phyloP scores from a whole-genome alignment of 108 stramenopile genomes.

The Conticribra weissflogii region DNA sequence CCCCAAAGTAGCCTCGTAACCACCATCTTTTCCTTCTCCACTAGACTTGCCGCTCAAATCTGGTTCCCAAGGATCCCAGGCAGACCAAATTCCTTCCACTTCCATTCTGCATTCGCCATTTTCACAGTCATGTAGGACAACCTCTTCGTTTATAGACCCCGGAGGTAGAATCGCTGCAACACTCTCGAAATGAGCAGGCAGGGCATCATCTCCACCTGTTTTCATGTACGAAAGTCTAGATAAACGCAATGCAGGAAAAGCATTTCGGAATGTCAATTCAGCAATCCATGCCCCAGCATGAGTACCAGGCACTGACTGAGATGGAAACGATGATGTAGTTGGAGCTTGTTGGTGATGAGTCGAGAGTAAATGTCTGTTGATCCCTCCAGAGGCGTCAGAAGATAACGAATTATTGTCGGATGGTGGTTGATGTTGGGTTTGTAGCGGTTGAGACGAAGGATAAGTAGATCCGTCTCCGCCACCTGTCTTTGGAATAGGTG shows the following conservation, averaged over 20 bases:
- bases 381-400: constrained; percentile 28
- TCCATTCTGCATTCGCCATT: constrained; percentile 21
- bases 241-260: constrained; percentile 83
- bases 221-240: constrained; percentile 80
- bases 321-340: constrained; percentile 41
- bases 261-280: constrained; percentile 76
- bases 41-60: constrained; percentile 30
- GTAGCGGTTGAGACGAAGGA: constrained; percentile 8
- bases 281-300: constrained; percentile 89
- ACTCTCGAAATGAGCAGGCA: constrained; percentile 86
- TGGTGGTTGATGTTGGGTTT: constrained; percentile 5
- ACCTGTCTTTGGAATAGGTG: constrained; percentile 31
- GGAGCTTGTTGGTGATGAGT: constrained; percentile 24
- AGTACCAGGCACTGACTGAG: constrained; percentile 54
- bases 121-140: constrained; percentile 16
- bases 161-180: constrained; percentile 83
- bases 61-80: constrained; percentile 79
- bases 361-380: constrained; percentile 20
- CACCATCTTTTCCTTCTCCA: constrained; percentile 10
- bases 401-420: constrained; percentile 16
- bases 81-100: constrained; percentile 81
- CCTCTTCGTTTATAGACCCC: constrained; percentile 55
- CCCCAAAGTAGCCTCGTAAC: constrained; percentile 3
- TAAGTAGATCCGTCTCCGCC: background rate
- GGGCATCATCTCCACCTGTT: constrained; percentile 68